Evolutionary conservation across 768 basidiomycete species (phyloP).

Genomic region (Kwoniella pini): DNA sequence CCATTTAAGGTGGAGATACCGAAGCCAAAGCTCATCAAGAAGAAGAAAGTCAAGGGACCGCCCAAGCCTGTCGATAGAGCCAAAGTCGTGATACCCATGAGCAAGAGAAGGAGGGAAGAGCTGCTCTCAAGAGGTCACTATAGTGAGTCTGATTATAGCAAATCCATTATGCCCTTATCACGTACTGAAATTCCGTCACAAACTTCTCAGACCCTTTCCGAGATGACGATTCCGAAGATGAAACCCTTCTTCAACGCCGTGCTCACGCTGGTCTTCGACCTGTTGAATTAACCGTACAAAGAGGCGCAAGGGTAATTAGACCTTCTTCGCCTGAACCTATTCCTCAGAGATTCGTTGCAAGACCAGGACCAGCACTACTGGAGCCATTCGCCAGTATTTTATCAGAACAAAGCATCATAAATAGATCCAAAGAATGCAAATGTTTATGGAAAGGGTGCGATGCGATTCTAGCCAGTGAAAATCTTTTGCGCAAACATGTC

Average conservation of each 20-base stretch:
- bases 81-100: conserved; percentile 28
- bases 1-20: neutral
- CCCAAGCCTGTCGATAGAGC: conserved; percentile 20
- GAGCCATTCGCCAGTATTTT: conserved; percentile 32
- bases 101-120: conserved; percentile 4
- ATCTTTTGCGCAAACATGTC: conserved; percentile 29
- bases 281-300: conserved; percentile 17
- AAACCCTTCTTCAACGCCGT: neutral
- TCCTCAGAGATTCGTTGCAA: conserved; percentile 30
- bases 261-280: conserved; percentile 21
- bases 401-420: conserved; percentile 14
- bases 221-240: conserved; percentile 39
- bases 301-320: conserved; percentile 18
- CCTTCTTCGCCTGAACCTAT: conserved; percentile 28
- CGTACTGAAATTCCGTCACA: too few species aligned
- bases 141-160: conserved; percentile 29
- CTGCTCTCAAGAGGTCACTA: conserved; percentile 34
- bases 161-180: neutral
- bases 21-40: conserved; percentile 2
- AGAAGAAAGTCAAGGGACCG: neutral
- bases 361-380: conserved; percentile 29
- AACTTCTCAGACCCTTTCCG: conserved; percentile 34
- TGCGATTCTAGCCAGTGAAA: conserved; percentile 33
- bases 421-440: conserved; percentile 7
- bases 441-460: conserved; percentile 45